Evolutionary conservation across 345 rosid genomes (phyloP), one percentile per base, ranked within the genome.

Genomic region (Gossypium herbaceum): DNA sequence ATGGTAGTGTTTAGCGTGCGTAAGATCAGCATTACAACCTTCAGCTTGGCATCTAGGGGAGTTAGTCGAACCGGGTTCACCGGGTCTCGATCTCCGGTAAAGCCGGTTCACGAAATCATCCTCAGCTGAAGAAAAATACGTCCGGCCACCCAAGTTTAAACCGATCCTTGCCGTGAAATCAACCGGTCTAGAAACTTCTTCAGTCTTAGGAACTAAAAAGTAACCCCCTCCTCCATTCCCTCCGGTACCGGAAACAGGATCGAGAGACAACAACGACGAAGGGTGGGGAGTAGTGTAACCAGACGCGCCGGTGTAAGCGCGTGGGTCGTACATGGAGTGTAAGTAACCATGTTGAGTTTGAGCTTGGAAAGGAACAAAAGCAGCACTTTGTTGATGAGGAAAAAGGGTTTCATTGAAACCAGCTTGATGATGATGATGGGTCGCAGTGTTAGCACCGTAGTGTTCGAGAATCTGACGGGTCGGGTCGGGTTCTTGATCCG

Each of bases 1-100:
- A 77, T 95, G 99, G 81, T 95, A 95, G 85, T 95, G 99, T 79
- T 95, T 95, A 1, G 97, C 87, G 85, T 90, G 92, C 39, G 87
- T 89, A 64, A 95, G 93, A 82, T 95, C 97, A 25, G 92, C 97
- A 84, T 86, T 88, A 86, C 99, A 95, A 27, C 99, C 98, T 71
- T 95, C 99, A 1, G 97, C 99, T 75, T 95, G 99, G 72, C 99
- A 95, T 75, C 98, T 74, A 0, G 97, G 96, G 1, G 80, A 77
- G 83, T 84, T 92, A 0, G 82, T 71, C 20, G 90, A 78, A 12
- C 89, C 86, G 24, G 81, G 58, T 47, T 90, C 94, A 1, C 90
- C 86, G 0, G 92, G 86, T 45, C 93, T 69, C 9, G 98, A 84
- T 62, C 99, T 78, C 77, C 98, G 89, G 86, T 93, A 93, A 2